Base-by-base conservation (phyloP, 2,329 filamentous ascomycete genomes). In the Aspergillus sp. region DNA sequence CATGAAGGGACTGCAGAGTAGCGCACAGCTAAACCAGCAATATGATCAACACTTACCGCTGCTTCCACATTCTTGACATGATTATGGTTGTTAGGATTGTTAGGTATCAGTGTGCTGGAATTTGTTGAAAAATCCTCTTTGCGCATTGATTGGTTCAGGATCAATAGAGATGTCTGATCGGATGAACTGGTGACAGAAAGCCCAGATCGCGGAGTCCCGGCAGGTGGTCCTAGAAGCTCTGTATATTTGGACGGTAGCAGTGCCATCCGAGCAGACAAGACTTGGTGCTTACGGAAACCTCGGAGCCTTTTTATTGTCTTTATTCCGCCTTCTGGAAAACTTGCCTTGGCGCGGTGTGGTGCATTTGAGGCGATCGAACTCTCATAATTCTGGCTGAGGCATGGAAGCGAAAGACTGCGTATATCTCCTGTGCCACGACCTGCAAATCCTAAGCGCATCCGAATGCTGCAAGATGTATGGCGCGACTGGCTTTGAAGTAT, bases 201-300 rank as follows among this genome's bases (percentile, higher is more conserved):
- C 5, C 69, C 70, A 2, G 71, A 69, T 5, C 65, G 60, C 3
- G 77, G 76, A 3, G 71, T 78, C 23, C 77, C 76, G 3, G 59
- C 53, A 15, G 76, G 77, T 4, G 74, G 74, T 6, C 69, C 73
- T 13, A 67, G 66, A 5, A 71, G 63, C 25, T 32, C 57, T 6
- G 55, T 55, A 43, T 36, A 63, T 48, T 58, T 62, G 15, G 54
- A 64, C 13, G 68, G 61, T 17, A 71, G 68, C 6, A 76, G 48
- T 58, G 77, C 72, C 74, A 79, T 75, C 23, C 67, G 65, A 25
- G 76, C 71, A 23, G 74, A 74, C 76, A 76, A 79, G 28, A 65
- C 62, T 55, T 71, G 70, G 57, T 76, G 74, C 52, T 65, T 76
- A 17, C 68, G 68, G 12, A 66, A 62, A 36, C 61, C 21, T 47